Conservation (phyloP, 345 rosid species). For the Populus alba region DNA sequence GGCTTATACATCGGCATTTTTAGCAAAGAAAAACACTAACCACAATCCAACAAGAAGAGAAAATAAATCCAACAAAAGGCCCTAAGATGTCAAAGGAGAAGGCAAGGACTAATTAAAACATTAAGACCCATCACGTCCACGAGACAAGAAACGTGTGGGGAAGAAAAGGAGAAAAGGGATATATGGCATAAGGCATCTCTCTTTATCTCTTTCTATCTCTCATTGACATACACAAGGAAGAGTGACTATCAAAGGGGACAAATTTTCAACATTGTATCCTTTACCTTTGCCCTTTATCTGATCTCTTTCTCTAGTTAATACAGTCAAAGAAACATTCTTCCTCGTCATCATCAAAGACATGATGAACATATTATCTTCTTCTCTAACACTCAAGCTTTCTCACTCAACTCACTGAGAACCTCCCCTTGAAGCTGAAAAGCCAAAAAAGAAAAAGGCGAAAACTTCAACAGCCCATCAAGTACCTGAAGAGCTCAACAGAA, state of each 20-base stretch:
- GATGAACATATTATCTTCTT: slow-evolving; percentile 24
- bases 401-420: slow-evolving; percentile 9
- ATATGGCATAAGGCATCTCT: slow-evolving; percentile 5
- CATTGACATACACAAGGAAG: slow-evolving; percentile 25
- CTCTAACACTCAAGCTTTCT: slow-evolving; percentile 34
- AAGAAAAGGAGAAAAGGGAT: slow-evolving; percentile 7
- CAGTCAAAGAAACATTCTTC: slow-evolving; percentile 13
- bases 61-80: slow-evolving; percentile 4
- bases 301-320: slow-evolving; percentile 18
- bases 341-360: slow-evolving; percentile 12
- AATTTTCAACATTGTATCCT: slow-evolving; percentile 21
- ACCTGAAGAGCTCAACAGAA: slow-evolving; percentile 1
- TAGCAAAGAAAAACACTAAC: background rate
- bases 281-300: slow-evolving; percentile 15
- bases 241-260: slow-evolving; percentile 25
- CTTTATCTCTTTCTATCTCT: slow-evolving; percentile 14
- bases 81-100: slow-evolving; percentile 13
- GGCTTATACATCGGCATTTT: slow-evolving; percentile 59
- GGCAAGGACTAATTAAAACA: background rate
- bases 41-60: background rate
- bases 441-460: slow-evolving; percentile 10
- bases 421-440: slow-evolving; percentile 25
- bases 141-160: slow-evolving; percentile 36
- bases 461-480: slow-evolving; percentile 26
- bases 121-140: slow-evolving; percentile 14